These are phyloP conservation scores for Claviceps sp. DNA, from an alignment of 2,329 filamentous ascomycete genomes.

Conservation along the genomic window DNA sequence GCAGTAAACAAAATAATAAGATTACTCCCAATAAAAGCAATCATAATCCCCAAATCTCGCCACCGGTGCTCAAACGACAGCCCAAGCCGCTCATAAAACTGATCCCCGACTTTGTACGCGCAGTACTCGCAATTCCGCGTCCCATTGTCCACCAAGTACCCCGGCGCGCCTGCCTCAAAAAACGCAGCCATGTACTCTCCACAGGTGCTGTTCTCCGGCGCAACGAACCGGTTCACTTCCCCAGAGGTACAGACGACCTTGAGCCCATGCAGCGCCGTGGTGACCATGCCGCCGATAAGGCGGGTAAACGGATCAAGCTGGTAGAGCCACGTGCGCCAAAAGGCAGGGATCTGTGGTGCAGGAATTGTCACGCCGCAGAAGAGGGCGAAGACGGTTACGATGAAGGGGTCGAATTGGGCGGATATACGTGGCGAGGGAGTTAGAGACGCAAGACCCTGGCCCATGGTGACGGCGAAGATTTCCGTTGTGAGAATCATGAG, in stretches of 20 bases:
- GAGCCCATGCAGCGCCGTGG: slow-evolving; percentile 58
- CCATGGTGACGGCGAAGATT: slow-evolving; percentile 70
- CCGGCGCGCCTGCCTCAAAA: slow-evolving; percentile 53
- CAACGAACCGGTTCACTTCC: slow-evolving; percentile 56
- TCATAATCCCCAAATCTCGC: slow-evolving; percentile 70
- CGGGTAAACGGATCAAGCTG: slow-evolving; percentile 74
- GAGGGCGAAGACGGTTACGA: slow-evolving; percentile 69
- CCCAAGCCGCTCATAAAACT: slow-evolving; percentile 60
- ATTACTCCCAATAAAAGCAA: slow-evolving; percentile 67
- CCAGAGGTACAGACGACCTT: slow-evolving; percentile 43
- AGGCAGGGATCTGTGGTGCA: slow-evolving; percentile 59
- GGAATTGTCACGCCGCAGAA: slow-evolving; percentile 85
- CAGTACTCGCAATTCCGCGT: slow-evolving; percentile 67
- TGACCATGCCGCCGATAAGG: slow-evolving; percentile 67
- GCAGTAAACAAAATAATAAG: slow-evolving; percentile 45
- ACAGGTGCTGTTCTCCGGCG: slow-evolving; percentile 54
- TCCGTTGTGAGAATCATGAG: slow-evolving; percentile 74
- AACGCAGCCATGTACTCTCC: slow-evolving; percentile 64
- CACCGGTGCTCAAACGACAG: slow-evolving; percentile 58
- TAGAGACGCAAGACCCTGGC: slow-evolving; percentile 61
- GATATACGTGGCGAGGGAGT: slow-evolving; percentile 71
- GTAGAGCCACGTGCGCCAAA: slow-evolving; percentile 73
- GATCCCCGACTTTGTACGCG: slow-evolving; percentile 63
- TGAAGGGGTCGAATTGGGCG: slow-evolving; percentile 66
- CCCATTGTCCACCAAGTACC: slow-evolving; percentile 56